phyloP scores from a whole-genome alignment of 768 basidiomycete genomes.

The Lepiota venenata region DNA sequence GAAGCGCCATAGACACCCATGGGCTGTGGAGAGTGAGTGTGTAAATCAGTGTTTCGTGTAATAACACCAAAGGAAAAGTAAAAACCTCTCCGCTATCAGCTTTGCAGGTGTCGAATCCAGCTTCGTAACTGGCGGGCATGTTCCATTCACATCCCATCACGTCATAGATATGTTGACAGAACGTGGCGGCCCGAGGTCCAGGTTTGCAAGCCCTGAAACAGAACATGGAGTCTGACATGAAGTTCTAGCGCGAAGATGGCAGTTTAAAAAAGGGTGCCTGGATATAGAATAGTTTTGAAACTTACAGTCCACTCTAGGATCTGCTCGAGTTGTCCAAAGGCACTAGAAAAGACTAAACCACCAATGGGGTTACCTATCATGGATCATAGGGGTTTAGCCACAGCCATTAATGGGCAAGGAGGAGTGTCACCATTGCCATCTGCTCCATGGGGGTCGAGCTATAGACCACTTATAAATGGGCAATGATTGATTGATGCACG shows the following conservation, averaged over 20 bases:
- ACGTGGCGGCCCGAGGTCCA: slow-evolving; percentile 40
- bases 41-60: too few species aligned
- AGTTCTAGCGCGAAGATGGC: slow-evolving; percentile 40
- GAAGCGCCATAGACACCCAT: slow-evolving; percentile 70
- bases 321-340: slow-evolving; percentile 57
- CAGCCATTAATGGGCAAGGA: neutral
- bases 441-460: slow-evolving; percentile 70
- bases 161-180: slow-evolving; percentile 62
- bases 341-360: slow-evolving; percentile 68
- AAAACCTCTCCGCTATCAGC: slow-evolving; percentile 48
- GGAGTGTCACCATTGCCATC: slow-evolving; percentile 43
- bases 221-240: slow-evolving; percentile 56
- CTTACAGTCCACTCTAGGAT: slow-evolving; percentile 73
- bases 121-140: slow-evolving; percentile 49
- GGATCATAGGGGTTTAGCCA: neutral
- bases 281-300: neutral
- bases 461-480: neutral
- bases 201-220: slow-evolving; percentile 73
- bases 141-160: slow-evolving; percentile 59
- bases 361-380: slow-evolving; percentile 52
- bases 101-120: slow-evolving; percentile 48
- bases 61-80: slow-evolving; percentile 1
- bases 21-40: slow-evolving; percentile 43
- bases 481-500: neutral
- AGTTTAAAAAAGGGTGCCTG: neutral